Percentiles rank a stretch among this genome's conserved stretches.
Evolutionary conservation across 2,329 filamentous ascomycete species (phyloP).

Genomic region (Ascochyta rabiei): DNA sequence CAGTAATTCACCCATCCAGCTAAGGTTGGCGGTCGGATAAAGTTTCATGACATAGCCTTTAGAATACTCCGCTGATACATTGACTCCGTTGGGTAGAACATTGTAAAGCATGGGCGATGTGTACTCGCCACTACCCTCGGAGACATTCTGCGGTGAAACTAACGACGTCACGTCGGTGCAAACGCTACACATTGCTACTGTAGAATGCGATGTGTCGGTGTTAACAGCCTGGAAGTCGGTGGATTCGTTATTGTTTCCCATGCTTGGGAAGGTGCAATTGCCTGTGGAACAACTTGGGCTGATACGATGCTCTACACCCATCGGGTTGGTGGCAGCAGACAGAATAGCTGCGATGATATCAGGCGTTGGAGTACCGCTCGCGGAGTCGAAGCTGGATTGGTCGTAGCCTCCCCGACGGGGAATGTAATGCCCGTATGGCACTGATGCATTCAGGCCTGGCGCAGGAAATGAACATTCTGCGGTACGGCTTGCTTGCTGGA

Average conservation of each 20-base stretch:
- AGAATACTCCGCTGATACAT: background rate
- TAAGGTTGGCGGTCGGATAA: background rate
- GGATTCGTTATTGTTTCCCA: background rate
- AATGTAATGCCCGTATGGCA: background rate
- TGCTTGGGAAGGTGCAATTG: background rate
- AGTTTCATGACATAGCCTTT: background rate
- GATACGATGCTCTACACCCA: background rate
- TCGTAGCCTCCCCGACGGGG: background rate
- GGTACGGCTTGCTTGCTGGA: conserved; percentile 10
- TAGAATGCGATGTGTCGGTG: background rate
- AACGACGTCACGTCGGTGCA: background rate
- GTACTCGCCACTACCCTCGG: background rate
- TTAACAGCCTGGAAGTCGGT: background rate
- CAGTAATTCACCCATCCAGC: background rate
- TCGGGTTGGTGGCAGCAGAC: background rate
- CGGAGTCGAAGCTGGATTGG: background rate
- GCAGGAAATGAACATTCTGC: background rate
- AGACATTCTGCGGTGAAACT: background rate
- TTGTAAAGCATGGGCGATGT: background rate
- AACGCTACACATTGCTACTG: background rate
- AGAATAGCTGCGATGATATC: background rate
- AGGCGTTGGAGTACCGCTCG: background rate
- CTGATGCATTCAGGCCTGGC: background rate
- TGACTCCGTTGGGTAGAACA: background rate
- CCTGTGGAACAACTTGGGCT: background rate